phyloP scores from a whole-genome alignment of 805 yeast genomes.

The Starmerella apis region DNA sequence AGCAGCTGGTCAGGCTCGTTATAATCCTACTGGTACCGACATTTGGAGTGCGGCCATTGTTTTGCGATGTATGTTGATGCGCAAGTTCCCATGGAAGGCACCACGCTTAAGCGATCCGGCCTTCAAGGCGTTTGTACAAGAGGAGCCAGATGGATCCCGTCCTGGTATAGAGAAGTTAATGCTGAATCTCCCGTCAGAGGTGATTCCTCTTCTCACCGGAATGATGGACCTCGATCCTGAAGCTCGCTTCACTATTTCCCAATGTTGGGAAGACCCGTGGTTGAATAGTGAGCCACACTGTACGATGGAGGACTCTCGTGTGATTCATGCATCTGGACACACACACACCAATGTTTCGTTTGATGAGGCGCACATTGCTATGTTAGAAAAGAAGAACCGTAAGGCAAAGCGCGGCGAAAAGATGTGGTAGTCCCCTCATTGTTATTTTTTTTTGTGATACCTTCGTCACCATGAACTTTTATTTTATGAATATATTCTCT shows the following conservation, averaged over 20 bases:
- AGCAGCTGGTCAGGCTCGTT: conserved; percentile 68
- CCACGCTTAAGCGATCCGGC: conserved; percentile 74
- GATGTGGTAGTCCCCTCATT: conserved; percentile 29
- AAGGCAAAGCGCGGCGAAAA: conserved; percentile 45
- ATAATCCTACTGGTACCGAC: conserved; percentile 89
- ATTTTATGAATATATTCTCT: too few species aligned
- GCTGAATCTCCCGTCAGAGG: conserved; percentile 56
- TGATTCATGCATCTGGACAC: conserved; percentile 49
- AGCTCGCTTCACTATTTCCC: conserved; percentile 48
- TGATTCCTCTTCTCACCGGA: conserved; percentile 48
- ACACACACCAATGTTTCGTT: conserved; percentile 83
- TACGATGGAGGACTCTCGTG: conserved; percentile 34
- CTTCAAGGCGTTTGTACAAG: conserved; percentile 61
- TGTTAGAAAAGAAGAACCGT: conserved; percentile 61
- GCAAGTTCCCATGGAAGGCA: conserved; percentile 90
- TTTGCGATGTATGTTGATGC: conserved; percentile 82
- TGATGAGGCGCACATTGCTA: conserved; percentile 90
- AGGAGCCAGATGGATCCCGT: conserved; percentile 23
- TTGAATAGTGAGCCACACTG: conserved; percentile 56
- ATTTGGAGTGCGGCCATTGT: conserved; percentile 89
- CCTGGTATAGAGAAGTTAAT: conserved; percentile 61
- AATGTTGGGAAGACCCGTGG: conserved; percentile 51
- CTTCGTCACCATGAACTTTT: too few species aligned
- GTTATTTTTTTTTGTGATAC: not conserved
- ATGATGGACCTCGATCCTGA: conserved; percentile 62